A percentile compares a stretch with the other conserved stretches of the same genome.
Conservation (phyloP, 805 yeast genomes). For the Metschnikowia dekortorum region DNA sequence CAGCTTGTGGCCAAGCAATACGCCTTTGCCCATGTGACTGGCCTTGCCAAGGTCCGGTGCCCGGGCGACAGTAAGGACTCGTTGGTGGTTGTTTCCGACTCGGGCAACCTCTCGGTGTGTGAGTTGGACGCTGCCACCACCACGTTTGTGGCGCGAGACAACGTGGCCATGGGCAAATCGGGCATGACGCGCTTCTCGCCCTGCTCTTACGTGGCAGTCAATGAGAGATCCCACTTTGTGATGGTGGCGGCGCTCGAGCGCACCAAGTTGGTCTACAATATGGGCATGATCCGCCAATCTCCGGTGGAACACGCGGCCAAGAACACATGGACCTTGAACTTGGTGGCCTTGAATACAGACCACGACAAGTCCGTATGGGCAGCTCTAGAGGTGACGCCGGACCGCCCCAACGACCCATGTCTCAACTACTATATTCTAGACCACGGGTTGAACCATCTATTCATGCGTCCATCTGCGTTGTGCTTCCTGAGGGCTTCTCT, state of each 20-base stretch:
- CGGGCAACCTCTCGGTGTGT: slow-evolving; percentile 63
- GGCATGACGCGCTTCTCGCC: slow-evolving; percentile 76
- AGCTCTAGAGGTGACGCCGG: slow-evolving; percentile 52
- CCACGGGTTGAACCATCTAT: slow-evolving; percentile 75
- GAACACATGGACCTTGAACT: slow-evolving; percentile 45
- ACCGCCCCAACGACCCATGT: slow-evolving; percentile 10
- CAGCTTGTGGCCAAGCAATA: slow-evolving; percentile 39
- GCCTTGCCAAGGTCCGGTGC: slow-evolving; percentile 46
- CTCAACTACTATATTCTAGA: slow-evolving; percentile 79
- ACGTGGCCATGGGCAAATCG: slow-evolving; percentile 68
- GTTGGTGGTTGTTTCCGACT: slow-evolving; percentile 69
- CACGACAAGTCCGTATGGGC: slow-evolving; percentile 85
- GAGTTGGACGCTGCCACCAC: slow-evolving; percentile 38
- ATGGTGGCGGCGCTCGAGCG: slow-evolving; percentile 70
- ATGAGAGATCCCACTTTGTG: slow-evolving; percentile 66
- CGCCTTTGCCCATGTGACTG: slow-evolving; percentile 55
- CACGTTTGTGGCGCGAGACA: slow-evolving; percentile 44
- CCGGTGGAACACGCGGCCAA: slow-evolving; percentile 68
- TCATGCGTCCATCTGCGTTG: slow-evolving; percentile 34
- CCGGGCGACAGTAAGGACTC: slow-evolving; percentile 53
- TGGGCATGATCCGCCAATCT: slow-evolving; percentile 43
- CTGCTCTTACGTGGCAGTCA: slow-evolving; percentile 66
- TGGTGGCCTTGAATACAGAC: slow-evolving; percentile 66
- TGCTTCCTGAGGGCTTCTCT: slow-evolving; percentile 13
- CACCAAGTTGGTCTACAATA: slow-evolving; percentile 64